Evolutionary conservation across 192 early-diverging fungal genomes (phyloP), one percentile per base, ranked within the genome.

Genomic region (Coemansia sp.): DNA sequence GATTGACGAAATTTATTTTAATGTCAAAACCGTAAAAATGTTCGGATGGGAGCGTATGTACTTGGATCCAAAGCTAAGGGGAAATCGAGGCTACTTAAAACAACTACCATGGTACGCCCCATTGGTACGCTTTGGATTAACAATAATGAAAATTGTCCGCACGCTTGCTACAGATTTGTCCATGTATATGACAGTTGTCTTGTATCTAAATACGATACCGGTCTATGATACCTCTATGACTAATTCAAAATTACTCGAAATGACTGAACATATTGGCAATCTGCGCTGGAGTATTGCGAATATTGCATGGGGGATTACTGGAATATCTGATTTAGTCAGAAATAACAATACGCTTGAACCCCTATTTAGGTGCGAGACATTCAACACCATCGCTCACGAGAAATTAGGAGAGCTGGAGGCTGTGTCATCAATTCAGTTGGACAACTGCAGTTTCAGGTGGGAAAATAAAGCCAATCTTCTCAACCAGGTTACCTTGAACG

Each of bases 401-500:
- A 57, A 15, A 15, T 2, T 34, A 18, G 29, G 20, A 5, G 55
- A 57, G 5, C 7, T 5, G 1, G 29, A 33, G 55, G 3, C 1
- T 16, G 38, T 11, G n/a, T 8, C 39, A 13, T 36, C 61, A 40
- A 41, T 62, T 24, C 1, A 2, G 0, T 20, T 62, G 61, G 34
- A 62, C 5, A 40, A 62, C n/a, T 62, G 61, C 20, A 18, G 61
- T 8, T 62, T 62, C 13, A 36, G 12, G 27, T 62, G 61, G 61
- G 15, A 39, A 10, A 62, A 40, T 13, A 46, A 46, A 12, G 29
- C 16, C 13, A 44, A 15, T n/a, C 31, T 33, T 18, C 68, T 69
- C 16, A 40, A 44, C 10, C 68, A 89, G 70, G 75, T 92, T 66
- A 81, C 80, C 71, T 18, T 89, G 40, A 66, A 66, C 47, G 62